Evolutionary conservation across 768 basidiomycete species (phyloP).

Genomic region (Mycena leptocephala): DNA sequence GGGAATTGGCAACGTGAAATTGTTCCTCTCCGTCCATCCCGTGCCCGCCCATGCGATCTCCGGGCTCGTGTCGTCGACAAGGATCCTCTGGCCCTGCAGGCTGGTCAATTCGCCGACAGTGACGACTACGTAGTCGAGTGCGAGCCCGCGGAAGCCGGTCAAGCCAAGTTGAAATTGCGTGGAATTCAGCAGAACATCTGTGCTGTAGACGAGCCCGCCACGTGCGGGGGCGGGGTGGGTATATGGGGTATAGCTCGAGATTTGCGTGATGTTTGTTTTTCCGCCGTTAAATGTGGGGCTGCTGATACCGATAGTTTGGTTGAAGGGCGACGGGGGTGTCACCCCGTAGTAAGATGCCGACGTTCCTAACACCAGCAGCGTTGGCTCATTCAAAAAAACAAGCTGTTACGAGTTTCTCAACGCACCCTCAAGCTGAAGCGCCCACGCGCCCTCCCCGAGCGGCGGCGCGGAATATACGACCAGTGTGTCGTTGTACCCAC

Average conservation of each 20-base stretch:
- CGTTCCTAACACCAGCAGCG: constrained; percentile 4
- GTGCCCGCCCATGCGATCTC: no score
- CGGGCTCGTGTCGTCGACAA: no score
- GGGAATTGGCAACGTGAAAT: no score
- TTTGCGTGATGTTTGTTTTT: constrained; percentile 5
- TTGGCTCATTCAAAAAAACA: background rate
- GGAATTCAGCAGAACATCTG: constrained; percentile 1
- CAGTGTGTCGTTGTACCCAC: constrained; percentile 7
- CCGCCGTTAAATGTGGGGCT: constrained; percentile 6
- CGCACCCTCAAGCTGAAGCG: background rate
- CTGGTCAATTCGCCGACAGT: background rate
- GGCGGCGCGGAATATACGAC: constrained; percentile 4
- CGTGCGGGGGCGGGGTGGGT: constrained; percentile 1
- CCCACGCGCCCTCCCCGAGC: background rate
- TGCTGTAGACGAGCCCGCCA: constrained; percentile 2
- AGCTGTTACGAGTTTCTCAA: background rate
- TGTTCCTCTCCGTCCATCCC: no score
- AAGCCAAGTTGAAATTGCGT: constrained; percentile 3
- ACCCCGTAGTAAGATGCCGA: constrained; percentile 11
- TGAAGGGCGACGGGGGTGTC: constrained; percentile 7
- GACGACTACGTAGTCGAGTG: constrained; percentile 7
- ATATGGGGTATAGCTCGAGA: constrained; percentile 7
- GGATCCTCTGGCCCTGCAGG: no score
- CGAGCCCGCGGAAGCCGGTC: constrained; percentile 10
- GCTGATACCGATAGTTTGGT: constrained; percentile 14